Base-by-base conservation (phyloP, 2,329 filamentous ascomycete species). In the Diaporthe amygdali region DNA sequence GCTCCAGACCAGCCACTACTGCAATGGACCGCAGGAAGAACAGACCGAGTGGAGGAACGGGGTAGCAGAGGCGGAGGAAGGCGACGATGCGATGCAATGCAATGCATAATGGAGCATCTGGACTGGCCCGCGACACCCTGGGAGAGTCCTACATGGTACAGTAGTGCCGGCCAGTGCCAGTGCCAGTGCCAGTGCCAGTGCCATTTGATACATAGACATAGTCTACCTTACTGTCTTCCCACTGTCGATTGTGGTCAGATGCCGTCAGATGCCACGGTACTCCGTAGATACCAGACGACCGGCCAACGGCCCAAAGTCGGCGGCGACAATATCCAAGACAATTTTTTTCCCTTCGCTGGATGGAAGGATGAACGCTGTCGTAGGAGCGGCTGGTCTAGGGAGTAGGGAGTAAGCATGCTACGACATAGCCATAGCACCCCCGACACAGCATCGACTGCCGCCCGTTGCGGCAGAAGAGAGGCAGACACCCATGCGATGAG, bases 41-140 rank as follows among this genome's bases (percentile, higher is more conserved):
- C 63, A 71, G 54, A 72, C 71, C 68, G 68, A 66, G 71, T 72
- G 71, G 71, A 71, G 71, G 71, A 67, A 47, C 10, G 27, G 63
- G 44, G 63, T 34, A 27, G 55, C 30, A 68, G 41, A 39, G 66
- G 66, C 52, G 34, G 49, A 59, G 41, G 51, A 54, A 46, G 66
- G 51, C 41, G 64, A 72, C 68, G 49, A 68, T 71, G 71, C 61
- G 30, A 67, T 72, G 70, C 70, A 63, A 72, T 72, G 71, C 71
- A 39, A 70, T 72, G 70, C 67, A 61, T 49, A 55, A 68, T 55
- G 66, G 52, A 41, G 66, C 66, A 39, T 59, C 52, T 68, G 66
- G 66, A 68, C 41, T 59, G 52, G 52, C 55, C 52, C 52, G 52
- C 52, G 30, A 37, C 46, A 49, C n/a, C 27, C 39, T 39, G 47